Conservation (phyloP, 306 rosid species). For the Aeschynomene evenia region DNA sequence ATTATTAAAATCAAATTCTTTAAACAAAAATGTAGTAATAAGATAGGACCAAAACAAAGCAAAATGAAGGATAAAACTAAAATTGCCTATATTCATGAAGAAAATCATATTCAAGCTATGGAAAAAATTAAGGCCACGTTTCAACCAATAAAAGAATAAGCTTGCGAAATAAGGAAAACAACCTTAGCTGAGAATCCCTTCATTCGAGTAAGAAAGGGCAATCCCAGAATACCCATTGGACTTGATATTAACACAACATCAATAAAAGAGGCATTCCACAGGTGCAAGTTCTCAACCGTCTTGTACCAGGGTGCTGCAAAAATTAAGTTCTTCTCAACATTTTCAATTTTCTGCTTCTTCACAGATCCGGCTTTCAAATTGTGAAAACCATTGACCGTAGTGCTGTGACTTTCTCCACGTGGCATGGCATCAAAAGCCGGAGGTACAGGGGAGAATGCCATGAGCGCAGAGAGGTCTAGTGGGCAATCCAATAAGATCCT, state of each 20-base stretch:
- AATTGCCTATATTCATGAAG: too few relatives aligned
- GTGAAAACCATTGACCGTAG: constrained; percentile 21
- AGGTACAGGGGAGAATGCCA: constrained; percentile 75
- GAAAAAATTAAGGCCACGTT: not conserved
- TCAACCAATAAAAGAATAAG: not conserved
- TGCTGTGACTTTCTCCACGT: constrained; percentile 23
- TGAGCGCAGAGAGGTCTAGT: constrained; percentile 73
- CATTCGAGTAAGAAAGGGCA: constrained; percentile 70
- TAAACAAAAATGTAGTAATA: too few relatives aligned
- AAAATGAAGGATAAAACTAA: too few relatives aligned
- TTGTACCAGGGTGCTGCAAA: constrained; percentile 80
- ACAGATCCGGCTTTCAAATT: constrained; percentile 29
- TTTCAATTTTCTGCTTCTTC: constrained; percentile 52
- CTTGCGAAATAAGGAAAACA: constrained; percentile 2
- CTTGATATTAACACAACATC: constrained; percentile 76
- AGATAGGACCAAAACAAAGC: too few relatives aligned
- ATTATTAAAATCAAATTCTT: too few relatives aligned
- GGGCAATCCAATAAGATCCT: constrained; percentile 82
- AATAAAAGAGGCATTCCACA: constrained; percentile 61
- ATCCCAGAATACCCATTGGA: constrained; percentile 88
- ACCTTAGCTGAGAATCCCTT: constrained; percentile 88
- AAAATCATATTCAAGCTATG: too few relatives aligned
- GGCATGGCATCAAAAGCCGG: constrained; percentile 27
- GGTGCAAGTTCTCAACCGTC: constrained; percentile 58
- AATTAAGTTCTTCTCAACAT: constrained; percentile 48